Percentiles rank a stretch among this genome's conserved stretches.
phyloP scores from a whole-genome alignment of 345 rosid genomes.

The Durio zibethinus region DNA sequence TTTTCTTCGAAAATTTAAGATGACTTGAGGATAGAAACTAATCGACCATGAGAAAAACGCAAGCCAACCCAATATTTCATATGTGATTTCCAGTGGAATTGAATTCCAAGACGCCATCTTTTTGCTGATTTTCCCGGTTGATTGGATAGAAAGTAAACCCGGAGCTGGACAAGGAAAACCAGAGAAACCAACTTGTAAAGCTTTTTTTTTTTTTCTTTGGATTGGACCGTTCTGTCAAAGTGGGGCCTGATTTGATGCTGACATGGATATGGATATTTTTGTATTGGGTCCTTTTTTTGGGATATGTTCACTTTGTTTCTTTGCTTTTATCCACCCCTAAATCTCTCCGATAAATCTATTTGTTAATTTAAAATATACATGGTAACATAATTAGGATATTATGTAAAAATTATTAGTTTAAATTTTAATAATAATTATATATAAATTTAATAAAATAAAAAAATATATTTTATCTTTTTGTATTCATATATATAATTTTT shows the following conservation, averaged over 20 bases:
- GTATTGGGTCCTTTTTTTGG: not conserved
- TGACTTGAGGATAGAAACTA: conserved; percentile 83
- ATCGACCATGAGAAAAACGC: conserved; percentile 79
- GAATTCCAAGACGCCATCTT: conserved; percentile 86
- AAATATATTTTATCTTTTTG: too few species aligned
- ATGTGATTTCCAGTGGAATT: conserved; percentile 55
- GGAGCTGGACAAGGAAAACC: not conserved
- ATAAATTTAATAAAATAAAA: too few species aligned
- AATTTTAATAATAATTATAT: too few species aligned
- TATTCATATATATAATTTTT: too few species aligned
- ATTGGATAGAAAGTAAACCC: not conserved
- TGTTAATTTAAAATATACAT: too few species aligned
- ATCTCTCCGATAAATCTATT: not conserved
- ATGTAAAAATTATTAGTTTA: too few species aligned
- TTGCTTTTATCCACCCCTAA: not conserved
- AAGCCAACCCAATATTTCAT: conserved; percentile 69
- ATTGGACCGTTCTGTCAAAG: not conserved
- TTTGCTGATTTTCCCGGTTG: conserved; percentile 4
- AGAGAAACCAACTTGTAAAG: not conserved
- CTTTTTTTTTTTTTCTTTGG: not conserved
- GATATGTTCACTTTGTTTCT: not conserved
- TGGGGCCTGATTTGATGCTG: not conserved
- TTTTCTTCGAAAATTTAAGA: conserved; percentile 75
- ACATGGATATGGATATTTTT: not conserved
- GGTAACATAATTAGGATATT: too few species aligned